Conservation (phyloP, 139 green algal genomes). For the Dunaliella primolecta region DNA sequence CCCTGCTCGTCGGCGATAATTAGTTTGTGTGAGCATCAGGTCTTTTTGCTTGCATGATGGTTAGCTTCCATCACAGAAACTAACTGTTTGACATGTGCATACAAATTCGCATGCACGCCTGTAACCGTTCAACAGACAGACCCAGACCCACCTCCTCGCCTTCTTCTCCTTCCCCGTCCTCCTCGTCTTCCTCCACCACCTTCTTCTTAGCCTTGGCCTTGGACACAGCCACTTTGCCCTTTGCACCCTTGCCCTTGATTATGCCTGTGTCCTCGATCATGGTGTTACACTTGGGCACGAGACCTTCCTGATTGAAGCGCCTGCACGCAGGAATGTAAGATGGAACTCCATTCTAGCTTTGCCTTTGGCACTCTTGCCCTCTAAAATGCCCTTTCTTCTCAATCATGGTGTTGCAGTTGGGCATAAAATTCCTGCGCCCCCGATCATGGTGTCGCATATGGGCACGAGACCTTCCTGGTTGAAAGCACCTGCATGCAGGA, state of each 20-base stretch:
- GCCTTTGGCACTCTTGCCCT: not conserved
- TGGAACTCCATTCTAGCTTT: too few relatives aligned
- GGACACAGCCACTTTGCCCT: not conserved
- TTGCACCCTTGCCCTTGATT: constrained; percentile 26
- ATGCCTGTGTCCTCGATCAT: constrained; percentile 40
- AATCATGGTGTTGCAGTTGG: constrained; percentile 41
- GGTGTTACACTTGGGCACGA: constrained; percentile 34
- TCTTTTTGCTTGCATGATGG: too few relatives aligned
- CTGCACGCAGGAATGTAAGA: constrained; percentile 10
- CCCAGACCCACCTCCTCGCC: not conserved
- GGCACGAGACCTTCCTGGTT: not conserved
- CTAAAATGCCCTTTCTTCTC: constrained; percentile 14
- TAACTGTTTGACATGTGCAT: too few relatives aligned
- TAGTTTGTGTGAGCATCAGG: too few relatives aligned
- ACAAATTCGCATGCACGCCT: too few relatives aligned
- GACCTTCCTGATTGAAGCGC: constrained; percentile 36
- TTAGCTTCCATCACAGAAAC: too few relatives aligned
- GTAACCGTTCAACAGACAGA: too few relatives aligned
- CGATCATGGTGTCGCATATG: not conserved
- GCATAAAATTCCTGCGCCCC: not conserved
- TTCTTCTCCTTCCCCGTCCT: constrained; percentile 21
- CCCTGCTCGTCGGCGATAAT: too few relatives aligned
- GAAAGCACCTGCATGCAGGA: not conserved
- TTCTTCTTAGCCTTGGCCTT: constrained; percentile 24
- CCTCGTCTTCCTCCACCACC: constrained; percentile 24